phyloP scores from a whole-genome alignment of 2,329 filamentous ascomycete genomes.

The Trichoderma harzianum region DNA sequence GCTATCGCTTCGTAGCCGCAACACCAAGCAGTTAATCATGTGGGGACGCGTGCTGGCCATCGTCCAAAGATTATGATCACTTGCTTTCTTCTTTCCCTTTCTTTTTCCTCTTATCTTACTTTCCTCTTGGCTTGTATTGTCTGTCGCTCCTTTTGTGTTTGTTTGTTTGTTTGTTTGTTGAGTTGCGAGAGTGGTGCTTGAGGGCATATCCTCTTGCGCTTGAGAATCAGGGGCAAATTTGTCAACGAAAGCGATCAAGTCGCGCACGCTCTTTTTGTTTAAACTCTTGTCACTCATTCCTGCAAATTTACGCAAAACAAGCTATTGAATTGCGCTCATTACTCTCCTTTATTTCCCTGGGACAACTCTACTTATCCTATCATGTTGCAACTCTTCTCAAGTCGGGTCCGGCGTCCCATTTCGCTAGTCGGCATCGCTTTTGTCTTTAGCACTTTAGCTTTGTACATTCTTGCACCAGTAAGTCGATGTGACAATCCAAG shows the following conservation, averaged over 20 bases:
- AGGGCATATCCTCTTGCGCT: background rate
- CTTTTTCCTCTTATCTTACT: background rate
- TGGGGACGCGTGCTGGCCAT: background rate
- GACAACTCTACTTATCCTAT: background rate
- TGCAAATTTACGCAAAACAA: background rate
- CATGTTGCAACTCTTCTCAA: background rate
- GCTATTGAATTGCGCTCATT: background rate
- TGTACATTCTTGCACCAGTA: conserved; percentile 16
- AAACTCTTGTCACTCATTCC: background rate
- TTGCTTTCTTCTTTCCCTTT: background rate
- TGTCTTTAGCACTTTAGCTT: conserved; percentile 18
- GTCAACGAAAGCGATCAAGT: background rate
- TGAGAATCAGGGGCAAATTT: background rate
- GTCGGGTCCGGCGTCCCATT: background rate
- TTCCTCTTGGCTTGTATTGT: background rate
- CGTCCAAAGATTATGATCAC: background rate
- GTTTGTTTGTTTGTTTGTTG: background rate
- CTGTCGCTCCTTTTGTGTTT: background rate
- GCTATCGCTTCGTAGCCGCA: background rate
- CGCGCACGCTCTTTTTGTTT: background rate
- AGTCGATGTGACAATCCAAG: background rate
- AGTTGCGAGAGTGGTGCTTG: background rate
- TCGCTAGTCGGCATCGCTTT: conserved; percentile 6
- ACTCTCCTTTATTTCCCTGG: background rate
- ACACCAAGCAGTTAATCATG: background rate